Evolutionary conservation across 2,329 filamentous ascomycete genomes (phyloP).

Genomic region (Rosellinia necatrix): DNA sequence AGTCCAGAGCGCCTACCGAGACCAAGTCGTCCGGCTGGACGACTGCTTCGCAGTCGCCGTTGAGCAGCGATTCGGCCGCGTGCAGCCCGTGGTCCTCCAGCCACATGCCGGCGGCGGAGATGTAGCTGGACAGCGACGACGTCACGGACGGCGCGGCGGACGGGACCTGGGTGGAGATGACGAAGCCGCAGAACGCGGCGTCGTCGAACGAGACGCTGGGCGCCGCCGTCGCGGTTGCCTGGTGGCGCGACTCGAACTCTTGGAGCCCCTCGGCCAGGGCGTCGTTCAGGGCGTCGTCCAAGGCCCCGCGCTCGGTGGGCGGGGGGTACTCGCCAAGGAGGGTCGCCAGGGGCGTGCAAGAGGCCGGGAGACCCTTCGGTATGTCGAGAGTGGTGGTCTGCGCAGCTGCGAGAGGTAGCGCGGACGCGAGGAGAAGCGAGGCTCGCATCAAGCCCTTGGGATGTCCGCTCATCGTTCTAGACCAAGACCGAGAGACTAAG

Average conservation of each 20-base stretch:
- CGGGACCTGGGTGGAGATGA: conserved; percentile 10
- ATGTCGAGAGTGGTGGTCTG: not conserved
- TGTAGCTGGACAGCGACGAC: conserved; percentile 6
- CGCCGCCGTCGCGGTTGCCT: not conserved
- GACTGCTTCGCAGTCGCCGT: not conserved
- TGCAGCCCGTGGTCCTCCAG: conserved; percentile 7
- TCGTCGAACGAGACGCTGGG: not conserved
- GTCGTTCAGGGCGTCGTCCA: conserved; percentile 4
- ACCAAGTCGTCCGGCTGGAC: not conserved
- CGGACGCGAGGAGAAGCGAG: no score
- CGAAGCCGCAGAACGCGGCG: not conserved
- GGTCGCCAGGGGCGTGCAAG: conserved; percentile 9
- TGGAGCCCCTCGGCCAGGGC: not conserved
- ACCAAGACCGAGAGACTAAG: no score
- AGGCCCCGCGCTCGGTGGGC: not conserved
- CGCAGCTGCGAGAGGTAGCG: not conserved
- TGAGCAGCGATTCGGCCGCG: not conserved
- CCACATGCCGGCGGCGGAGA: conserved; percentile 15
- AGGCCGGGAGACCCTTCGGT: not conserved
- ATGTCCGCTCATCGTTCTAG: no score
- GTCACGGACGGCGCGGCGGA: conserved; percentile 1
- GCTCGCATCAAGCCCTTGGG: no score
- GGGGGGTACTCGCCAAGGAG: conserved; percentile 9
- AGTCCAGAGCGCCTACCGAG: conserved; percentile 1
- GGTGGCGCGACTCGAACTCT: not conserved